phyloP scores from a whole-genome alignment of 2,329 filamentous ascomycete species.

The Dendryphion nanum region DNA sequence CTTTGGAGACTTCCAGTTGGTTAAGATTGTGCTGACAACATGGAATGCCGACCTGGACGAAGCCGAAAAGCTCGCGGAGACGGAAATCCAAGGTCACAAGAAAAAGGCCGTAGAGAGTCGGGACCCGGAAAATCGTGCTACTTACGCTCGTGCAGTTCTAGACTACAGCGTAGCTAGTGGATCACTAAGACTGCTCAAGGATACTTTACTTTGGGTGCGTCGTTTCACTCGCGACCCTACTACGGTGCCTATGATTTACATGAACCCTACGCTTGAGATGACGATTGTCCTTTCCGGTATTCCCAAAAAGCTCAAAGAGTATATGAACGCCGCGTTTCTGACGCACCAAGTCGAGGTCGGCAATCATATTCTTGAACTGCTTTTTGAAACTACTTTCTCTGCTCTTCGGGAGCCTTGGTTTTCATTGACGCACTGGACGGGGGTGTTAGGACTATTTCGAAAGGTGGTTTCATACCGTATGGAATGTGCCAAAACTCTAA shows the following conservation, averaged over 20 bases:
- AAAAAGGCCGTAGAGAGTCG: slow-evolving; percentile 18
- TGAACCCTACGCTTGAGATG: slow-evolving; percentile 16
- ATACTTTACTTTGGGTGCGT: slow-evolving; percentile 35
- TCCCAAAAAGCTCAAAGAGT: not conserved
- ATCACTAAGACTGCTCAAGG: slow-evolving; percentile 26
- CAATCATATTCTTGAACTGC: slow-evolving; percentile 24
- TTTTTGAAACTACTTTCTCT: slow-evolving; percentile 29
- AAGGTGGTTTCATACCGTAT: no score
- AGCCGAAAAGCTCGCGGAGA: slow-evolving; percentile 10
- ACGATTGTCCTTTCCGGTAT: slow-evolving; percentile 24
- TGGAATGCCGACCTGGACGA: slow-evolving; percentile 8
- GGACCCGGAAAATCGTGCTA: slow-evolving; percentile 27
- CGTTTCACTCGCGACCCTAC: slow-evolving; percentile 38
- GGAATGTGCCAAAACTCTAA: no score
- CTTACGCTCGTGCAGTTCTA: slow-evolving; percentile 25
- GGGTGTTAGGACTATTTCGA: no score
- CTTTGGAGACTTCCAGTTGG: not conserved
- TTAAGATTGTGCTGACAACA: slow-evolving; percentile 7
- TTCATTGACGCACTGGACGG: no score
- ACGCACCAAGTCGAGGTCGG: slow-evolving; percentile 17
- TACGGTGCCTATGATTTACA: slow-evolving; percentile 25
- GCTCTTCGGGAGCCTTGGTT: slow-evolving; percentile 36
- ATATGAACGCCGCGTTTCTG: slow-evolving; percentile 5
- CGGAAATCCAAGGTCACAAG: slow-evolving; percentile 16
- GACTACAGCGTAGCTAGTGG: slow-evolving; percentile 33